phyloP scores from a whole-genome alignment of 495 filamentous ascomycete genomes.

The Umbilicaria muhlenbergii region DNA sequence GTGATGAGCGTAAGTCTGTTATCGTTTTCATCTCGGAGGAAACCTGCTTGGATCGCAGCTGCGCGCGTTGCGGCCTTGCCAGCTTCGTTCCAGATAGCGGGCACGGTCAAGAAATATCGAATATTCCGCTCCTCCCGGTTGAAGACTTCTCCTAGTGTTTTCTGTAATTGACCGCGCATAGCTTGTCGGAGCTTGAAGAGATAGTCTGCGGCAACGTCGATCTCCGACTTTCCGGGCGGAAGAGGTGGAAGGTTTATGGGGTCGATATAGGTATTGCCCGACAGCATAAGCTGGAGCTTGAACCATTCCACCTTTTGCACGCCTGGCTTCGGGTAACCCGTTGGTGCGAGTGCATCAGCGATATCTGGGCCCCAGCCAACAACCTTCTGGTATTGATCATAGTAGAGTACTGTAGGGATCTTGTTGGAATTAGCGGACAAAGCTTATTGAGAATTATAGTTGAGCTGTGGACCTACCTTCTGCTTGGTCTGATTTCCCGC shows the following conservation, averaged over 20 bases:
- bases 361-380: conserved; percentile 74
- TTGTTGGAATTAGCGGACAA: conserved; percentile 13
- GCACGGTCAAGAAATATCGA: conserved; percentile 59
- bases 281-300: conserved; percentile 69
- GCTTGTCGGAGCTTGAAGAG: conserved; percentile 67
- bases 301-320: conserved; percentile 80
- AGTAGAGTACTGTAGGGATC: conserved; percentile 72
- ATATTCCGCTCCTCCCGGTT: conserved; percentile 68
- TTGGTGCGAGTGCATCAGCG: conserved; percentile 61
- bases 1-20: conserved; percentile 60
- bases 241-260: conserved; percentile 67
- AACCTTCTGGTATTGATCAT: conserved; percentile 70
- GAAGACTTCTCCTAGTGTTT: conserved; percentile 62
- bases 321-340: conserved; percentile 63
- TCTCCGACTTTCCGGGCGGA: conserved; percentile 63
- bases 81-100: conserved; percentile 71
- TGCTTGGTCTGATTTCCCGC: conserved; percentile 64
- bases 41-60: conserved; percentile 63
- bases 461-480: conserved; percentile 32
- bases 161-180: conserved; percentile 60
- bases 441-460: neutral
- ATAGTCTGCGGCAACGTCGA: conserved; percentile 68
- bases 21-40: conserved; percentile 62
- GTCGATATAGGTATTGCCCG: conserved; percentile 69
- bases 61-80: conserved; percentile 64